Evolutionary conservation across 208 protist species (phyloP).

Genomic region (Leishmania tropica): DNA sequence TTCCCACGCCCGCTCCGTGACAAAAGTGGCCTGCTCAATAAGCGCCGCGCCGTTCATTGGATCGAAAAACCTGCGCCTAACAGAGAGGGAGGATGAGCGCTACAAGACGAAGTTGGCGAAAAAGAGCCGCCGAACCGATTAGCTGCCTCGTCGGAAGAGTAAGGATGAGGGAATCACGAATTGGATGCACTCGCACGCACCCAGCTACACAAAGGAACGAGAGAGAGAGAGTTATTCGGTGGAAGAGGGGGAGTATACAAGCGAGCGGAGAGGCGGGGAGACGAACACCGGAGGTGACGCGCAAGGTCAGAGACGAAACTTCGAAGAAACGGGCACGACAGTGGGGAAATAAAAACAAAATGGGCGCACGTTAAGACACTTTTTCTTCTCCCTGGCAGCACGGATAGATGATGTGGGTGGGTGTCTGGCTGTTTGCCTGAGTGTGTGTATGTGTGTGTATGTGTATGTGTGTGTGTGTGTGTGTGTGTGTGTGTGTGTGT

Average conservation of each 20-base stretch:
- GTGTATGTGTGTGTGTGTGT: not conserved
- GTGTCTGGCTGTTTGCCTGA: not conserved
- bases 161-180: conserved; percentile 3
- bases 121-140: not conserved
- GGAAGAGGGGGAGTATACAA: not conserved
- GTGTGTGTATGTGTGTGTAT: too few species aligned
- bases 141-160: not conserved
- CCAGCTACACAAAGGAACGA: not conserved
- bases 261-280: not conserved
- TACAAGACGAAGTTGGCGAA: not conserved
- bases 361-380: not conserved
- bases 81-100: conserved; percentile 20
- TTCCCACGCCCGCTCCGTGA: conserved; percentile 68
- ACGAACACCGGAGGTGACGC: not conserved
- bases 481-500: not conserved
- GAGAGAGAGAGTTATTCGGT: not conserved
- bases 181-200: conserved; percentile 7
- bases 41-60: conserved; percentile 37
- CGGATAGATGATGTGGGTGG: not conserved
- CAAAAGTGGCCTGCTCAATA: conserved; percentile 40
- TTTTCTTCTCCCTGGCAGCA: not conserved
- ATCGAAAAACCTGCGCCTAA: too few species aligned
- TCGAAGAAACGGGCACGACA: not conserved
- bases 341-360: not conserved
- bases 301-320: not conserved